These are phyloP conservation scores for Jimgerdemannia lactiflua DNA, from an alignment of 192 early-diverging fungal genomes.

Conservation along the genomic window DNA sequence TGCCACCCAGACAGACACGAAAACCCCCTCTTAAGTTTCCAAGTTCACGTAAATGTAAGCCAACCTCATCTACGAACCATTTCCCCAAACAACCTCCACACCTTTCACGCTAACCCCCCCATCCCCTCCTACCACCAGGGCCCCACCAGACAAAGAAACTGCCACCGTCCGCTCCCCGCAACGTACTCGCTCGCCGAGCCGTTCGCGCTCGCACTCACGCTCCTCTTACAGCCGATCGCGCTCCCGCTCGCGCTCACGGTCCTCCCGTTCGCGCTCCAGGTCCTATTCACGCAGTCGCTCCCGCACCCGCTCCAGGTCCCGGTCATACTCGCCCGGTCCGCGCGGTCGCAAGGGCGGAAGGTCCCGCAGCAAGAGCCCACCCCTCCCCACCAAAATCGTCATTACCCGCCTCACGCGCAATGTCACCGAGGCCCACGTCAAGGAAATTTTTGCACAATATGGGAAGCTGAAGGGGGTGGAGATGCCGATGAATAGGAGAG, in stretches of 20 bases:
- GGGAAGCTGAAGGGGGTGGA: conserved; percentile 26
- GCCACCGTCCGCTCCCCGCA: not conserved
- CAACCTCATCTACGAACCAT: too few relatives aligned
- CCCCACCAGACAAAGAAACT: not conserved
- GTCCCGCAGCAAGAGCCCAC: not conserved
- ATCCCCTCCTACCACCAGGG: not conserved
- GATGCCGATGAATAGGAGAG: conserved; percentile 34
- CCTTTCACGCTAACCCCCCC: too few relatives aligned
- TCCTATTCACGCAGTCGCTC: conserved; percentile 19
- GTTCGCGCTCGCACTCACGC: not conserved
- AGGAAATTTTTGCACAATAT: conserved; percentile 38
- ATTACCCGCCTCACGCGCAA: conserved; percentile 41
- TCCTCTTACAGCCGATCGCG: not conserved
- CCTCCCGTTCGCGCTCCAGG: not conserved
- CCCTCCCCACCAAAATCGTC: conserved; percentile 18
- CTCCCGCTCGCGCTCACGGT: not conserved
- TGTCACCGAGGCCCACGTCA: conserved; percentile 35
- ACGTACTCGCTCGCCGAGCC: not conserved
- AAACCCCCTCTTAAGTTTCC: too few relatives aligned
- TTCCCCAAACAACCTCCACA: too few relatives aligned
- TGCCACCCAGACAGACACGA: too few relatives aligned
- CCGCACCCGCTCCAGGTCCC: not conserved
- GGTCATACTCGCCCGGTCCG: conserved; percentile 5
- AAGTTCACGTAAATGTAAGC: too few relatives aligned
- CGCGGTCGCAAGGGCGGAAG: conserved; percentile 1